These are phyloP conservation scores for Castanea mollissima DNA, from an alignment of 306 rosid genomes.

Conservation along the genomic window DNA sequence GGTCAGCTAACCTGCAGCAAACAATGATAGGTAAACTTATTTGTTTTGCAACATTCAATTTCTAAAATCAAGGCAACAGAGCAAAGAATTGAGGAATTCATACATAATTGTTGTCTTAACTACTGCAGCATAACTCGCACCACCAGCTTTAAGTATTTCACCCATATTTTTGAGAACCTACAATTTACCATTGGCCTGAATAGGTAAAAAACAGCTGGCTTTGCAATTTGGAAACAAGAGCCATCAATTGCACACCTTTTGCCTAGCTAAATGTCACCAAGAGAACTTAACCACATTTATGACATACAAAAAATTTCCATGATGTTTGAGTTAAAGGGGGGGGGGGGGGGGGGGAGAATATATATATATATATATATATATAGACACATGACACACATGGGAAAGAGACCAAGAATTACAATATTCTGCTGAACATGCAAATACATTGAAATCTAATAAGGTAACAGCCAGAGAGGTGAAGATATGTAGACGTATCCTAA, in stretches of 20 bases:
- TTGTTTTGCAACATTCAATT: neutral
- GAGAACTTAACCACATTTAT: neutral
- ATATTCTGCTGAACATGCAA: neutral
- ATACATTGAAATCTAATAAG: neutral
- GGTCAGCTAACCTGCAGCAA: constrained; percentile 82
- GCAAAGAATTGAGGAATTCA: constrained; percentile 6
- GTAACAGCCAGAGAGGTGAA: neutral
- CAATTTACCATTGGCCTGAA: neutral
- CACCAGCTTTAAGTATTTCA: constrained; percentile 86
- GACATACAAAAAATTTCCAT: neutral
- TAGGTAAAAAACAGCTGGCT: neutral
- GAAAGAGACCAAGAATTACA: neutral
- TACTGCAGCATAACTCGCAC: constrained; percentile 72
- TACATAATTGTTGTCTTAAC: constrained; percentile 96
- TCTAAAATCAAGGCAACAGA: constrained; percentile 1
- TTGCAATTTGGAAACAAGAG: neutral
- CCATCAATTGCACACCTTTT: neutral
- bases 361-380: neutral
- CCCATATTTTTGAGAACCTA: constrained; percentile 92
- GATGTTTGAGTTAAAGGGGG: neutral
- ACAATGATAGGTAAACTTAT: constrained; percentile 18
- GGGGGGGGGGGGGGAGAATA: neutral
- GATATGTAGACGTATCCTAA: neutral
- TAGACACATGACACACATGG: neutral
- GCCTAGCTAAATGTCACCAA: neutral